These are phyloP conservation scores for Testicularia cyperi DNA, from an alignment of 1,284 basidiomycete genomes.

Conservation along the genomic window DNA sequence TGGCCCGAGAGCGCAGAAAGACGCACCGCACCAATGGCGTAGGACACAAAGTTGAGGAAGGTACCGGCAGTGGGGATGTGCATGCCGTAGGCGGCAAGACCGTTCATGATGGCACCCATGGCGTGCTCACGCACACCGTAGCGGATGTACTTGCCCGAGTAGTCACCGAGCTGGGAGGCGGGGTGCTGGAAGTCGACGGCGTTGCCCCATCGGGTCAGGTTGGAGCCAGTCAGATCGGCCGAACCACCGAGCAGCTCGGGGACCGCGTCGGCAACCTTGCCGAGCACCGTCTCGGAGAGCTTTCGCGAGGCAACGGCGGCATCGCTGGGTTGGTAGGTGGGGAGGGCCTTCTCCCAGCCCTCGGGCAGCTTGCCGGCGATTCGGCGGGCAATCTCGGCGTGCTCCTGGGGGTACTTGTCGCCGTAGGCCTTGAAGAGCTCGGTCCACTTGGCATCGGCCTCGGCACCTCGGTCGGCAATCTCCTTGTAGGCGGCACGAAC, in stretches of 20 bases:
- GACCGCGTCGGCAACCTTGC: conserved; percentile 71
- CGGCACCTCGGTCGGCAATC: conserved; percentile 72
- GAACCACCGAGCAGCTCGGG: conserved; percentile 81
- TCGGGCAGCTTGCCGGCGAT: conserved; percentile 79
- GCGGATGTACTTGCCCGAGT: conserved; percentile 85
- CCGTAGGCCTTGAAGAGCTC: conserved; percentile 72
- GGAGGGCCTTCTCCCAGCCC: conserved; percentile 82
- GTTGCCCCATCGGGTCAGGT: conserved; percentile 79
- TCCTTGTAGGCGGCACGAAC: conserved; percentile 72
- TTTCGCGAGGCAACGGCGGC: conserved; percentile 86
- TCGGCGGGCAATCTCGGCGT: conserved; percentile 81
- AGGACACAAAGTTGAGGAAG: conserved; percentile 83
- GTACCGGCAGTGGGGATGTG: conserved; percentile 70
- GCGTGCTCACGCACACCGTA: conserved; percentile 97
- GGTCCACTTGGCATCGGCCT: conserved; percentile 76
- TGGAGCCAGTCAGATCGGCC: conserved; percentile 88
- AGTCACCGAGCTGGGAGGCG: conserved; percentile 75
- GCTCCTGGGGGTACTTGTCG: conserved; percentile 77
- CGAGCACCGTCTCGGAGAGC: conserved; percentile 85
- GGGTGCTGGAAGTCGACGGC: conserved; percentile 89
- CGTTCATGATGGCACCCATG: conserved; percentile 94
- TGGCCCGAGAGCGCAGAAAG: conserved; percentile 84
- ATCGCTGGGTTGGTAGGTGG: conserved; percentile 78
- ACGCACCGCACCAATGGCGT: conserved; percentile 86
- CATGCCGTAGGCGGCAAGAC: conserved; percentile 79